Evolutionary conservation across 2,329 filamentous ascomycete genomes (phyloP), one percentile per base, ranked within the genome.

Genomic region (Botrytis elliptica): DNA sequence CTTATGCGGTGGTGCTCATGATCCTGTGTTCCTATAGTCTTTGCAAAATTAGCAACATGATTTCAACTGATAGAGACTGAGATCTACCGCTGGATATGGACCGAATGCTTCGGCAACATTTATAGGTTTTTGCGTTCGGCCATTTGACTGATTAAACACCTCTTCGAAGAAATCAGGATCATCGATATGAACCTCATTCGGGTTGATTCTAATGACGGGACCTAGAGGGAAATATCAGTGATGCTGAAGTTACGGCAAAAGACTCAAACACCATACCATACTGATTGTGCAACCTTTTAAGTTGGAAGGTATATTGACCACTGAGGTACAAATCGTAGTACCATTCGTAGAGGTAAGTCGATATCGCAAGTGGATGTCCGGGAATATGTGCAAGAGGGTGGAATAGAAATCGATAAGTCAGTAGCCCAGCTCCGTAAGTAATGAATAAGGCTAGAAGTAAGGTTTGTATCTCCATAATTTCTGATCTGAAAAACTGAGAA

Each of bases 261-360:
- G 25, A 49, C 29, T 60, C 29, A 25, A 25, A 22, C n/a, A 10
- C n/a, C 59, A 71, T 71, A 74, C 84, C 84, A 73, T 85, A 85
- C 74, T 79, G 75, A 62, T 81, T 78, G 76, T 85, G 84, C 77
- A 85, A 77, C 68, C 83, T 80, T 67, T 81, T 78, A 46, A 85
- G 83, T 72, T 84, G 81, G 75, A 81, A 83, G 18, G 80, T 84
- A 72, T 84, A 85, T 76, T 84, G 80, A 6, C 83, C 84, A 6
- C 81, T 79, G 6, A 82, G 78, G 64, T 83, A 70, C 33, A 84
- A 78, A 72, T 85, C 83, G 73, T 84, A 85, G 77, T 84, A 85
- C 36, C 60, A 73, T 44, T 74, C 64, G 29, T 74, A 75, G 25
- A n/a, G 33, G 33, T 65, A 40, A 22, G 70, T 64, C 16, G 46